A percentile compares a stretch with the other conserved stretches of the same genome.
phyloP scores from a whole-genome alignment of 768 basidiomycete species.

The Gautieria morchelliformis region DNA sequence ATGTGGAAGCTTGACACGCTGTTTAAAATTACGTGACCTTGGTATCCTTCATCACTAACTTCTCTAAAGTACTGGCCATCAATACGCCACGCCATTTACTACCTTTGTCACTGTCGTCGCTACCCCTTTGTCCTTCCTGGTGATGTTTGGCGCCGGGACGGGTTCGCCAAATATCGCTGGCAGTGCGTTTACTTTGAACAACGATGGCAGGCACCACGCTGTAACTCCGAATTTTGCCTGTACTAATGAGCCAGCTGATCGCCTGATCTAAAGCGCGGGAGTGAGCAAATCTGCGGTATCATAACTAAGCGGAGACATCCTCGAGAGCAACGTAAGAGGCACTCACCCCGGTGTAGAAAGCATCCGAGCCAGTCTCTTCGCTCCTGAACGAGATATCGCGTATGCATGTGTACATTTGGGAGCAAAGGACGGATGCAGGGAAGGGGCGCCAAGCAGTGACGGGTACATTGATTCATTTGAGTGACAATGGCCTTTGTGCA shows the following conservation, averaged over 20 bases:
- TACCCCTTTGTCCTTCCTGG: not conserved
- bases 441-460: constrained; percentile 36
- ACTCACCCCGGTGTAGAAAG: constrained; percentile 32
- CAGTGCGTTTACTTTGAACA: constrained; percentile 47
- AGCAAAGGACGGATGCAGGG: constrained; percentile 43
- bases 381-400: no score
- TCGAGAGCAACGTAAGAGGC: constrained; percentile 45
- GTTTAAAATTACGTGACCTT: not conserved
- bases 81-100: not conserved
- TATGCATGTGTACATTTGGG: constrained; percentile 67
- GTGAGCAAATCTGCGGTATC: constrained; percentile 45
- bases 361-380: not conserved
- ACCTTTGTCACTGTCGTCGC: not conserved
- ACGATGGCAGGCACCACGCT: constrained; percentile 60
- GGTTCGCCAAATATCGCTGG: not conserved
- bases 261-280: constrained; percentile 73
- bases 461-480: constrained; percentile 42
- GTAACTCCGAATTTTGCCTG: constrained; percentile 44
- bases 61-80: not conserved
- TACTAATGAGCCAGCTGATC: constrained; percentile 54
- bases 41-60: not conserved
- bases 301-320: constrained; percentile 48
- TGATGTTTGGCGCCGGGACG: not conserved
- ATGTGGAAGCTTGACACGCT: no score
- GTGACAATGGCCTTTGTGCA: constrained; percentile 67